Base-by-base conservation (phyloP, 257 asterid species). In the Haberlea rhodopensis region DNA sequence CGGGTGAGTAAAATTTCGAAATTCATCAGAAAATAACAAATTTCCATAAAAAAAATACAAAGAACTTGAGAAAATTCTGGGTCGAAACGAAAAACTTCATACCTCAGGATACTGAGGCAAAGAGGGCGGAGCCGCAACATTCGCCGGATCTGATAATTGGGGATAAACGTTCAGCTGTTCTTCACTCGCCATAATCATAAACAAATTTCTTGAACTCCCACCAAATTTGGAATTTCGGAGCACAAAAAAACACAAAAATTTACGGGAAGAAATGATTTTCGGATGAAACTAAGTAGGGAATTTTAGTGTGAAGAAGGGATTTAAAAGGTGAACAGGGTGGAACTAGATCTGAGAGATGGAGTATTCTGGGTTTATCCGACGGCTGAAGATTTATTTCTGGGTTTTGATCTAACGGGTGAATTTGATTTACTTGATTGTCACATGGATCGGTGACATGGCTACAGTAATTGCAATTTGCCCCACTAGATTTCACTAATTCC, bases 51-150 rank as follows among this genome's bases (percentile, higher is more conserved):
- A 28, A 28, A 0, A 6, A n/a, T n/a, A 2, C 37, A 6, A 0
- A 31, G 11, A 0, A 31, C 0, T 31, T 0, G 8, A 6, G 10
- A 31, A 7, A 31, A 31, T 28, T 0, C 8, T 28, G 32, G 1
- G 32, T 5, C 6, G 8, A 28, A 28, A 25, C 1, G 27, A 25
- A 25, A 25, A 25, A 31, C 11, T 31, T 10, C 2, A 31, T 57
- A 88, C 96, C 87, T 84, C 89, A 2, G 87, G 94, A 29, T 89
- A 89, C 15, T 63, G 81, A 7, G 95, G 96, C 59, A 87, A 54
- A 6, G 73, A 4, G 15, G 67, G 0, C 19, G 81, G 67, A 68
- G 57, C 62, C 23, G 73, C 52, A 4, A 1, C 37, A 31, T 1
- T 7, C 8, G 54, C 53, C 21, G 88, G 71, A 32, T 73, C 49